Evolutionary conservation across 371 early-diverging fungal genomes (phyloP), one percentile per base, ranked within the genome.

Genomic region (Mycotypha africana): DNA sequence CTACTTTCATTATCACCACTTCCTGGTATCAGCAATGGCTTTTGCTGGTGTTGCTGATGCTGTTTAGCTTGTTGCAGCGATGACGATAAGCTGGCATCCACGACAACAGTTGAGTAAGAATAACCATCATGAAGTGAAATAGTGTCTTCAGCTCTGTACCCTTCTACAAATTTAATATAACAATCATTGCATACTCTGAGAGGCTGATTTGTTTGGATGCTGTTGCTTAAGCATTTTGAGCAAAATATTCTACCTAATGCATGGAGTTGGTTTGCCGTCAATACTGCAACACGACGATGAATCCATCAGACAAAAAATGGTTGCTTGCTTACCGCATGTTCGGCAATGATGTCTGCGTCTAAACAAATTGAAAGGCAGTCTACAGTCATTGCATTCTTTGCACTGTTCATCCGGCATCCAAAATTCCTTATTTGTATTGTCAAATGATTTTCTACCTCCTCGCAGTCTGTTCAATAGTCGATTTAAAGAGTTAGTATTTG

Each of bases 321-420:
- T n/a, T n/a, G 11, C 11, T 11, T 28, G 28, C 28, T 60, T 67
- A 79, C 87, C 89, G 62, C 92, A 91, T 28, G 88, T 79, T 17
- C 92, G 77, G 53, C 92, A 91, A 54, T 91, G 92, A 55, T 91
- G 92, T 47, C 79, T 86, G 34, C 91, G 63, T 38, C 86, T 63
- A 49, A 85, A 78, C 1, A 79, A 46, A 24, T 75, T 76, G 53
- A 91, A 91, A 0, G 80, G 76, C 17, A 59, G 58, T 39, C 79
- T 81, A 56, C 92, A 91, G 12, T 84, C 78, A 59, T 78, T 85
- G 58, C 92, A 91, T 47, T 85, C 85, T 53, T 82, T 81, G 47
- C 80, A 81, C 42, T 75, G 67, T 41, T 86, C 91, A 56, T 90
- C 91, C 12, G 80, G 76, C 85, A 89, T 90, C 91, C 91, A 89